phyloP scores from a whole-genome alignment of 2,329 filamentous ascomycete genomes.

The Incumbomyces lentus region DNA sequence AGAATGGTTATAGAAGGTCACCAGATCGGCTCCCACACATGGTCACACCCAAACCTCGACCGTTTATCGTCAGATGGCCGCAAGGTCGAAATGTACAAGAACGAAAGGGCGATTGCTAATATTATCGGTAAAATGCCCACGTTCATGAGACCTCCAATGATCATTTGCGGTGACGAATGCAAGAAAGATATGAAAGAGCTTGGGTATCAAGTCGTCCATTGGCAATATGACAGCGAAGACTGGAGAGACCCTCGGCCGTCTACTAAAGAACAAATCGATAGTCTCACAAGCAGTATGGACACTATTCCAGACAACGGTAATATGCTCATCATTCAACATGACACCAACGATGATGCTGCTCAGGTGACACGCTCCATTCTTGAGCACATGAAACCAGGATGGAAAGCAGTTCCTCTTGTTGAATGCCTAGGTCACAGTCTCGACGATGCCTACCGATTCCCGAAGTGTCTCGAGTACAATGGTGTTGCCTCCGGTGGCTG shows the following conservation, averaged over 20 bases:
- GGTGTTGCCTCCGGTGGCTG: not conserved
- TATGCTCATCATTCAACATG: constrained; percentile 34
- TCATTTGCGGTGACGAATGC: constrained; percentile 32
- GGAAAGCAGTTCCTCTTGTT: constrained; percentile 31
- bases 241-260: constrained; percentile 31
- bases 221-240: constrained; percentile 40
- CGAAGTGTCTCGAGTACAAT: not conserved
- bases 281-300: constrained; percentile 28
- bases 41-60: constrained; percentile 40
- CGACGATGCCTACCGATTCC: constrained; percentile 31
- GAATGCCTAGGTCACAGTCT: constrained; percentile 32
- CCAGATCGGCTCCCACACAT: constrained; percentile 44
- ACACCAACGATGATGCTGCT: constrained; percentile 11
- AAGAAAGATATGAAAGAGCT: constrained; percentile 34
- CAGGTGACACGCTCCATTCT: not conserved
- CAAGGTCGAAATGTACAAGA: constrained; percentile 34
- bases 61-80: constrained; percentile 29
- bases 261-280: constrained; percentile 32
- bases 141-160: constrained; percentile 45
- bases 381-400: not conserved
- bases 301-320: constrained; percentile 21
- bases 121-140: constrained; percentile 41
- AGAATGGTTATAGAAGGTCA: constrained; percentile 38
- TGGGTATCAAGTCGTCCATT: constrained; percentile 41
- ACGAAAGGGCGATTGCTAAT: constrained; percentile 38